Conservation (phyloP, 2,329 filamentous ascomycete species). For the Rhynchosporium graminicola region DNA sequence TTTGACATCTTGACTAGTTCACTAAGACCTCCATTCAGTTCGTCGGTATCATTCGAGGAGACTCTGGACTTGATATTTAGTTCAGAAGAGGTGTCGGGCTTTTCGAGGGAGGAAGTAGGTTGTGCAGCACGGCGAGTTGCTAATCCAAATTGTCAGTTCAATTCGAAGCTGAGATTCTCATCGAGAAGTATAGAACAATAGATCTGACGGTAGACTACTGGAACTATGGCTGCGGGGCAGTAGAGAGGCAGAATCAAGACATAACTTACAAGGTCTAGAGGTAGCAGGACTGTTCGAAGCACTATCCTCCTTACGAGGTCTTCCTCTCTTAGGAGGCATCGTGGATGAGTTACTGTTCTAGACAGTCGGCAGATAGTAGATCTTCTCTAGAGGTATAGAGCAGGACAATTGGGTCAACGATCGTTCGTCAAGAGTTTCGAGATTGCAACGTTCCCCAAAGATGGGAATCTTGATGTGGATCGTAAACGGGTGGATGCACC, state of each 20-base stretch:
- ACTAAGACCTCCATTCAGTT: constrained; percentile 15
- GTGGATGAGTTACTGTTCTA: constrained; percentile 3
- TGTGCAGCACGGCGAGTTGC: constrained; percentile 30
- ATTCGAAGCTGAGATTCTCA: background rate
- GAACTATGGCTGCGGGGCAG: too few species aligned
- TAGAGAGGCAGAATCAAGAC: background rate
- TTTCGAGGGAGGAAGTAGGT: constrained; percentile 11
- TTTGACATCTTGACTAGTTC: constrained; percentile 23
- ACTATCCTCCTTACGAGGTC: constrained; percentile 29
- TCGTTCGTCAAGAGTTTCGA: too few species aligned
- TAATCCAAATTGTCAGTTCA: constrained; percentile 20
- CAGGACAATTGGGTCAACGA: too few species aligned
- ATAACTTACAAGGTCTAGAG: constrained; percentile 34
- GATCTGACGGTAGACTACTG: too few species aligned
- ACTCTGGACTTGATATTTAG: constrained; percentile 14
- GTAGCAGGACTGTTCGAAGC: constrained; percentile 22
- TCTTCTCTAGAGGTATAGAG: constrained; percentile 22
- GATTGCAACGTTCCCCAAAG: too few species aligned
- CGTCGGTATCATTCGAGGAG: constrained; percentile 21
- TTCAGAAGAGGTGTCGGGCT: constrained; percentile 14
- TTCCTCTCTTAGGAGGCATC: constrained; percentile 29
- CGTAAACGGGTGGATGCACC: background rate
- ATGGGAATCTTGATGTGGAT: background rate
- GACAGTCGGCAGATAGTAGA: background rate
- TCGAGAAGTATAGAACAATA: too few species aligned